These are phyloP conservation scores for Beauveria bassiana DNA, from an alignment of 2,329 filamentous ascomycete species.

Conservation along the genomic window DNA sequence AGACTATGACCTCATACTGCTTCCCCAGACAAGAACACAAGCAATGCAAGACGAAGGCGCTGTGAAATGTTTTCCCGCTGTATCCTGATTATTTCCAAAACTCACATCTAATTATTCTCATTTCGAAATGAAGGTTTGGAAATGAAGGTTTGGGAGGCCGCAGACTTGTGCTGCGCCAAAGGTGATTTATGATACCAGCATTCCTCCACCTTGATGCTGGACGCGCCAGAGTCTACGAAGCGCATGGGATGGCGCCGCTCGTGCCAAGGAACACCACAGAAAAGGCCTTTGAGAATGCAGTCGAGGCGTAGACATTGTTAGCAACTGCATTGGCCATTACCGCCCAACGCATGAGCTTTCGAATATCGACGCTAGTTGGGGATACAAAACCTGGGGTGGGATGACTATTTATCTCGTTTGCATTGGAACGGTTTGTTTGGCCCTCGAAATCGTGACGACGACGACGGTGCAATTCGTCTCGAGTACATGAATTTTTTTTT, in stretches of 20 bases:
- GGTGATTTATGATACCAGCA: neutral
- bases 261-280: neutral
- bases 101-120: neutral
- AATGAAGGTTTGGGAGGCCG: neutral
- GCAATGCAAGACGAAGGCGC: neutral
- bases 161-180: neutral
- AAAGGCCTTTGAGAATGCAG: neutral
- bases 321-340: neutral
- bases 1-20: too few relatives aligned
- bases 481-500: too few relatives aligned
- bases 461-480: too few relatives aligned
- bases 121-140: neutral
- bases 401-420: slow-evolving; percentile 11
- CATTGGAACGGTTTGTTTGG: slow-evolving; percentile 1
- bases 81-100: neutral
- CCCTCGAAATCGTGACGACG: neutral
- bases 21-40: neutral
- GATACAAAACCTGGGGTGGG: slow-evolving; percentile 1
- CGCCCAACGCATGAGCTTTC: neutral
- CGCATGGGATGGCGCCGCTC: neutral
- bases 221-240: neutral
- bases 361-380: slow-evolving; percentile 6
- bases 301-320: slow-evolving; percentile 6
- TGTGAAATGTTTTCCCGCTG: too few relatives aligned
- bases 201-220: neutral